These are phyloP conservation scores for Phialophora tarda DNA, from an alignment of 2,329 filamentous ascomycete genomes.

Conservation along the genomic window DNA sequence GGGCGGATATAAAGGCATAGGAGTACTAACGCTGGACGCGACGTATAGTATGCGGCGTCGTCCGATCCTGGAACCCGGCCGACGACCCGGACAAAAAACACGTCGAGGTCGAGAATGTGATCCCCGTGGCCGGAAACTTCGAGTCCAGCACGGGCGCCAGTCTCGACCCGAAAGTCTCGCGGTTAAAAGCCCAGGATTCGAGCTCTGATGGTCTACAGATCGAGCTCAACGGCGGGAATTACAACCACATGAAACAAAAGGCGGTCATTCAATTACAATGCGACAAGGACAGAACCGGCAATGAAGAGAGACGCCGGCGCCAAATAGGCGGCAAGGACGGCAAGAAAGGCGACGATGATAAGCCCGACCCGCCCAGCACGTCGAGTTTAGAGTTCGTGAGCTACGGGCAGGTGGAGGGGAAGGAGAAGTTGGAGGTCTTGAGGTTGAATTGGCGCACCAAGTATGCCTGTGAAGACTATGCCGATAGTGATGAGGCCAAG, in stretches of 20 bases:
- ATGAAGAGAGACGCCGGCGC: constrained; percentile 52
- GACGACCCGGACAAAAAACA: constrained; percentile 41
- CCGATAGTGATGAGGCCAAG: constrained; percentile 52
- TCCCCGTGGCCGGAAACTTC: constrained; percentile 44
- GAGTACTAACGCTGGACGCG: constrained; percentile 15
- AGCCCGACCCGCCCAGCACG: constrained; percentile 34
- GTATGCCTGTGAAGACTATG: constrained; percentile 74
- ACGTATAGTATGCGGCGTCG: constrained; percentile 38
- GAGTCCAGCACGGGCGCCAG: constrained; percentile 53
- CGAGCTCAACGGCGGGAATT: constrained; percentile 66
- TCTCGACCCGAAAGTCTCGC: constrained; percentile 69
- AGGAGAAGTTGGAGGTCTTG: constrained; percentile 63
- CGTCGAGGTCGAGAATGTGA: constrained; percentile 40
- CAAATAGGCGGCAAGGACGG: constrained; percentile 44
- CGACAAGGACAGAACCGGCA: constrained; percentile 71
- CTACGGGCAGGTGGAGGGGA: constrained; percentile 63
- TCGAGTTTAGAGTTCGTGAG: constrained; percentile 77
- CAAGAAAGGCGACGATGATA: constrained; percentile 41
- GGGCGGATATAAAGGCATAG: neutral
- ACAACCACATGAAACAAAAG: constrained; percentile 64
- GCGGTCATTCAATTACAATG: constrained; percentile 87
- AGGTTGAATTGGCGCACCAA: constrained; percentile 85
- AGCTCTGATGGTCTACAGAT: constrained; percentile 74
- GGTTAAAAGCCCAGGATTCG: constrained; percentile 69
- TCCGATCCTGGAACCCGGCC: constrained; percentile 36